These are phyloP conservation scores for Cymbopogon flexuosus DNA, from an alignment of 202 grass and related monocot genomes.

Conservation along the genomic window DNA sequence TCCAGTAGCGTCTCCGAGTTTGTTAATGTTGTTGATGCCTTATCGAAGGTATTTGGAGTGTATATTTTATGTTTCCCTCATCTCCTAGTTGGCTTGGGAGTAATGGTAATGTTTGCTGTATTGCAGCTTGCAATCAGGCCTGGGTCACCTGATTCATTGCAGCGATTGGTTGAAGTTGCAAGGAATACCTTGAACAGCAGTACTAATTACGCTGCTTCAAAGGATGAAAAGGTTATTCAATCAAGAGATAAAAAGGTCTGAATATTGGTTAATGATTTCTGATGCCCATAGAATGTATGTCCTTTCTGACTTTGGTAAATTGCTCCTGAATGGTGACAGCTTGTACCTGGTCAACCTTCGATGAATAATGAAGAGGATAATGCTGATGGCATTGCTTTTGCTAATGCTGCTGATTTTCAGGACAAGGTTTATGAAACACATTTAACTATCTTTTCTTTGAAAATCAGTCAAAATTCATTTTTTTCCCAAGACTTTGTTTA, in stretches of 20 bases:
- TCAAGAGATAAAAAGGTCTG: conserved; percentile 67
- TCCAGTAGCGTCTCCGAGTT: conserved; percentile 61
- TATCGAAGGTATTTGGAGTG: conserved; percentile 59
- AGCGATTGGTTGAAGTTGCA: conserved; percentile 76
- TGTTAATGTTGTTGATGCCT: conserved; percentile 75
- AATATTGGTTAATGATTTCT: conserved; percentile 19
- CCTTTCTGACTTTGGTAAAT: conserved; percentile 12
- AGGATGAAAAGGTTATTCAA: conserved; percentile 77
- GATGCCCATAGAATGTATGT: not conserved
- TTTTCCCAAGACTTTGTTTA: not conserved
- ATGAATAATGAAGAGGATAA: conserved; percentile 61
- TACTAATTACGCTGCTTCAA: conserved; percentile 37
- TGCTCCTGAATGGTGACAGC: conserved; percentile 43
- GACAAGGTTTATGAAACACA: conserved; percentile 57
- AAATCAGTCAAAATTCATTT: not conserved
- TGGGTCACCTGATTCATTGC: conserved; percentile 76
- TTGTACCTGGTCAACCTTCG: conserved; percentile 47
- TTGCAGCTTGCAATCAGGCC: conserved; percentile 82
- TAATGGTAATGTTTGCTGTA: conserved; percentile 18
- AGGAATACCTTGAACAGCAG: conserved; percentile 45
- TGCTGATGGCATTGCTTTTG: conserved; percentile 43
- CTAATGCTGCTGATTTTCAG: conserved; percentile 75
- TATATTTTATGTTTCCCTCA: not conserved
- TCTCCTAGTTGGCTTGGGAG: not conserved
- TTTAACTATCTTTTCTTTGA: not conserved